Base-by-base conservation (phyloP, 1,284 basidiomycete species). In the Microbotryomycetes sp. region DNA sequence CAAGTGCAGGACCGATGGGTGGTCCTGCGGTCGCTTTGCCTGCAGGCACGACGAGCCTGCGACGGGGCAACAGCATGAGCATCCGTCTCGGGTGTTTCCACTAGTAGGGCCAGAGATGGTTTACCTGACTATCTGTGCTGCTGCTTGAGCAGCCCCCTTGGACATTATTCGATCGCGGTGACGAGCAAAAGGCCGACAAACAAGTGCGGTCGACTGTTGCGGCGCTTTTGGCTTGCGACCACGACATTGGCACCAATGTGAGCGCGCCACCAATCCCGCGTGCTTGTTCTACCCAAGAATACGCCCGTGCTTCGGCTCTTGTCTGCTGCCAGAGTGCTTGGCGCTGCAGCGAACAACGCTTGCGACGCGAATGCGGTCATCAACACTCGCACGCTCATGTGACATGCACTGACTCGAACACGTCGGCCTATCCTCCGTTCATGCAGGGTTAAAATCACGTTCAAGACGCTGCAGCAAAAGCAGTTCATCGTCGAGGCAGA, bases 11-110 rank as follows among this genome's bases (percentile, higher is more conserved):
- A 71, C 94, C 96, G 56, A 98, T 89, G 21, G 94, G 94, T 52
- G 94, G 94, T 58, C 91, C 91, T 23, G 94, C 93, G 26, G 91
- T 87, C 35, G 94, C 94, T 76, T 97, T 97, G 47, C 92, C 93
- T 35, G 94, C 94, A 54, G 87, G 85, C 56, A 97, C 86, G 54
- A 97, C 80, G 56, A 97, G 81, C 73, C 92, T 75, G 64, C 1
- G 28, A 7, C 45, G 51, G 31, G 35, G 29, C 24, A 24, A 50
- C 24, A 45, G 35, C 23, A 51, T 29, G 3, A 29, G 51, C 24
- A 16, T 13, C 11, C 13, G 27, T 13, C 11, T 23, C 11, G 23
- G 47, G 11, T 11, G 9, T 15, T n/a, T 23, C 47, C 18, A 9
- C 13, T 49, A 9, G 51, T 26, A 7, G 41, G 41, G 26, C 26